phyloP scores from a whole-genome alignment of 2,329 filamentous ascomycete genomes.

The Pseudocercospora macadamiae region DNA sequence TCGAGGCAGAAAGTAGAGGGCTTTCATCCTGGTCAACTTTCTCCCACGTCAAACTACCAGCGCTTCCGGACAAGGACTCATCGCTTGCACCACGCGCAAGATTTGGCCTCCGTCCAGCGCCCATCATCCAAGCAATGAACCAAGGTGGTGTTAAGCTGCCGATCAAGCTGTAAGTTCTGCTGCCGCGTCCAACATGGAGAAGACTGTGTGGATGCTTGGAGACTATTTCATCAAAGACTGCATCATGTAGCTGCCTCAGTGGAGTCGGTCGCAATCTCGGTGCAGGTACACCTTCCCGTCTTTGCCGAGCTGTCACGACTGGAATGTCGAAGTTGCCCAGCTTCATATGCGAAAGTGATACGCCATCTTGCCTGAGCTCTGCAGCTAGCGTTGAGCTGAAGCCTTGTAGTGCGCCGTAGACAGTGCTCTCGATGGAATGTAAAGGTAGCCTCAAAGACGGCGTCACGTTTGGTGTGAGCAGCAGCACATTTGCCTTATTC shows the following conservation, averaged over 20 bases:
- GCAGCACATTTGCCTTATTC: slow-evolving; percentile 67
- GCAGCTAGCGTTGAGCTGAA: slow-evolving; percentile 79
- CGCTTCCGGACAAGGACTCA: slow-evolving; percentile 42
- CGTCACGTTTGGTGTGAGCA: slow-evolving; percentile 79
- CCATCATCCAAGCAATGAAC: slow-evolving; percentile 91
- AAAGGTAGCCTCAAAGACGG: slow-evolving; percentile 78
- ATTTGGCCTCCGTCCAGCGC: slow-evolving; percentile 47
- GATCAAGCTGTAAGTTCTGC: slow-evolving; percentile 80
- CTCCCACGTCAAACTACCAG: slow-evolving; percentile 53
- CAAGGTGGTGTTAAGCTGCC: slow-evolving; percentile 76
- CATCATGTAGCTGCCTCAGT: slow-evolving; percentile 77
- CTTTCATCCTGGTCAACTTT: slow-evolving; percentile 43
- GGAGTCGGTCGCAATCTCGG: slow-evolving; percentile 55
- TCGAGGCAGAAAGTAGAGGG: too few species aligned
- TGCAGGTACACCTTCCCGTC: slow-evolving; percentile 41
- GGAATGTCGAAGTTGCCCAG: slow-evolving; percentile 89
- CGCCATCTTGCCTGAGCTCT: slow-evolving; percentile 74
- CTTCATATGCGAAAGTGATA: slow-evolving; percentile 84
- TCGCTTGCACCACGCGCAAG: slow-evolving; percentile 32
- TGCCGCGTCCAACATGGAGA: slow-evolving; percentile 81
- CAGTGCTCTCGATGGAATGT: slow-evolving; percentile 81
- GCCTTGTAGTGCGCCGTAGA: slow-evolving; percentile 83
- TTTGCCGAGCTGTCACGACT: slow-evolving; percentile 55
- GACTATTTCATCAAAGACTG: slow-evolving; percentile 87
- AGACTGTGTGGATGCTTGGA: slow-evolving; percentile 62